Conservation (phyloP, 2,329 filamentous ascomycete genomes). For the Diaporthe eres region DNA sequence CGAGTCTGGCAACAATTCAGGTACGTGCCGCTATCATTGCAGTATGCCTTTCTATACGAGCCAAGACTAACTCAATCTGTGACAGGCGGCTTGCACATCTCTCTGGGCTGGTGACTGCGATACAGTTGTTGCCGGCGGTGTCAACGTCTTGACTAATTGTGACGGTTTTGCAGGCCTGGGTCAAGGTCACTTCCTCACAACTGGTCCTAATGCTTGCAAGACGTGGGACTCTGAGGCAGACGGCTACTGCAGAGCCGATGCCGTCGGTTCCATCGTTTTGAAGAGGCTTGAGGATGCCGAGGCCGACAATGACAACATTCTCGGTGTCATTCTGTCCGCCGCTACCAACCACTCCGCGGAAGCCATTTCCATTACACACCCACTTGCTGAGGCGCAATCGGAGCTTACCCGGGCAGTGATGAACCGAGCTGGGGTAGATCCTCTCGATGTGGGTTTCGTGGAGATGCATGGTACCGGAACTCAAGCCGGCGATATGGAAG, state of each 20-base stretch:
- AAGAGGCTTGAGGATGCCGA: slow-evolving; percentile 63
- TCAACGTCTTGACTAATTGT: slow-evolving; percentile 76
- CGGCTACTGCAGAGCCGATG: slow-evolving; percentile 69
- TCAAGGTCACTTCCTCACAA: slow-evolving; percentile 75
- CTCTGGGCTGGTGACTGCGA: slow-evolving; percentile 76
- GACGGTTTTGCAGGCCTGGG: slow-evolving; percentile 76
- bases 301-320: slow-evolving; percentile 74
- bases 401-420: slow-evolving; percentile 71
- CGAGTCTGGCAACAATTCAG: slow-evolving; percentile 55
- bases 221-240: slow-evolving; percentile 76
- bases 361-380: slow-evolving; percentile 79
- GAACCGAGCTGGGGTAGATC: slow-evolving; percentile 70
- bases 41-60: too few species aligned
- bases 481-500: slow-evolving; percentile 77
- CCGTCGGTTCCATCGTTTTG: slow-evolving; percentile 61
- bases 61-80: not conserved
- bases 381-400: slow-evolving; percentile 74
- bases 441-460: slow-evolving; percentile 69
- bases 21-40: slow-evolving; percentile 37
- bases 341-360: slow-evolving; percentile 81
- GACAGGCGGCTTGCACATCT: slow-evolving; percentile 72
- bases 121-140: slow-evolving; percentile 75
- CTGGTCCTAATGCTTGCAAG: slow-evolving; percentile 50
- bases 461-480: slow-evolving; percentile 81
- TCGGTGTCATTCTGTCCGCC: slow-evolving; percentile 73